A percentile compares a stretch with the other conserved stretches of the same genome.
These are phyloP conservation scores for Arthromyces matolae DNA, from an alignment of 768 basidiomycete genomes.

Conservation along the genomic window DNA sequence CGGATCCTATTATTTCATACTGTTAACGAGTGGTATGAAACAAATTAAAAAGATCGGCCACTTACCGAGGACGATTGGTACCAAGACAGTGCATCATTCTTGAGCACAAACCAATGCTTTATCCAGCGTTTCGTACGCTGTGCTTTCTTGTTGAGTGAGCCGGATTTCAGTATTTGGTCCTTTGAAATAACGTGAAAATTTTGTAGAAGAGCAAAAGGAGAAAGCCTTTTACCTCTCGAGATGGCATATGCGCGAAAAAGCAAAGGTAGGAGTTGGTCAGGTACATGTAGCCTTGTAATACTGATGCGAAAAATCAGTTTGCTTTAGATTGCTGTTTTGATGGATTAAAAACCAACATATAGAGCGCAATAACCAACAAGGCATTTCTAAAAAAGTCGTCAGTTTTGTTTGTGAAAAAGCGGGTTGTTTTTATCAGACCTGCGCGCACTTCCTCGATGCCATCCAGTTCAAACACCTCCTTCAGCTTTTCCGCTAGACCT, in stretches of 20 bases:
- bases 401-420: background rate
- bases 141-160: constrained; percentile 82
- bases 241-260: constrained; percentile 95
- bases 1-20: constrained; percentile 61
- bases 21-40: background rate
- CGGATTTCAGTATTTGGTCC: constrained; percentile 93
- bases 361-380: constrained; percentile 89
- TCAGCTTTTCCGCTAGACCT: constrained; percentile 82
- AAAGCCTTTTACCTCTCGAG: constrained; percentile 91
- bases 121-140: constrained; percentile 88
- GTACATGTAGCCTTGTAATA: constrained; percentile 97
- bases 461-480: constrained; percentile 80
- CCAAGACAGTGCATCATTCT: constrained; percentile 96
- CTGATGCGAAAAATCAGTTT: constrained; percentile 33
- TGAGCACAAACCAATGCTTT: constrained; percentile 94
- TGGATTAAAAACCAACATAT: constrained; percentile 58
- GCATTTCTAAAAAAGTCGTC: constrained; percentile 61
- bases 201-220: too few species aligned
- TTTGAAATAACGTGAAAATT: too few species aligned
- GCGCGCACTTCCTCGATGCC: constrained; percentile 83
- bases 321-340: background rate
- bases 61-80: constrained; percentile 87
- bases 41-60: constrained; percentile 20
- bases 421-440: constrained; percentile 41
- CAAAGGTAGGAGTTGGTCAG: constrained; percentile 90